Base-by-base conservation (phyloP, 2,329 filamentous ascomycete genomes). In the Sporothrix schenckii region DNA sequence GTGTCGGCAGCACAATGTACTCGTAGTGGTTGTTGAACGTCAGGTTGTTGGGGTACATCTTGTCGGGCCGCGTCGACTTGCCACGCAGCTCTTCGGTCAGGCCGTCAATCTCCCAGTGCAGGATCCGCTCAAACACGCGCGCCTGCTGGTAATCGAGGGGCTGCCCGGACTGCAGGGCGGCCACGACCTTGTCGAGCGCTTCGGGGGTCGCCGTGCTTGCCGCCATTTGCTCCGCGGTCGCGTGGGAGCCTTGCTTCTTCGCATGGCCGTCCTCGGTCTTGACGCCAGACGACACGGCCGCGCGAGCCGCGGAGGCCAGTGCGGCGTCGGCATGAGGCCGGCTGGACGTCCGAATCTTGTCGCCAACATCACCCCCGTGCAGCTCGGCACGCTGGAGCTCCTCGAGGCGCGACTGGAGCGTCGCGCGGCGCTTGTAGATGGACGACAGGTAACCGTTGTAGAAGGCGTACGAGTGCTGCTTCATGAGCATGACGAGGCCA, bases 381-480 rank as follows among this genome's bases (percentile, higher is more conserved):
- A 56, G 52, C 34, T 54, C 21, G 21, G 47, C 47, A 11, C 34
- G 52, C 39, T 58, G 52, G 53, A 78, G 78, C 50, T 70, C 39
- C 39, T 61, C 65, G 14, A 92, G 78, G 70, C 82, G 84, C 4
- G 74, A 76, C 11, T 81, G 76, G n/a, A 87, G 77, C n/a, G 78
- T 76, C 13, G 76, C 74, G 1, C 85, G 81, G 70, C 81, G 82
- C 71, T 86, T 84, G 75, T 88, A 87, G 2, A 87, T 81, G 24
- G 86, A 85, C 2, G 86, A 92, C 66, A 90, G 81, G 73, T 93
- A 86, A 7, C 92, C 91, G 75, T 93, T 94, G 79, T 92, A 93
- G 74, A 92, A 92, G 4, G 89, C 85, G 76, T 92, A 93, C 21
- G 89, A 91, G 77, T 93, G 92, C 79, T 93, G 91, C 81, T 94